Evolutionary conservation across 495 filamentous ascomycete genomes (phyloP).

Genomic region (Neurospora sp.): DNA sequence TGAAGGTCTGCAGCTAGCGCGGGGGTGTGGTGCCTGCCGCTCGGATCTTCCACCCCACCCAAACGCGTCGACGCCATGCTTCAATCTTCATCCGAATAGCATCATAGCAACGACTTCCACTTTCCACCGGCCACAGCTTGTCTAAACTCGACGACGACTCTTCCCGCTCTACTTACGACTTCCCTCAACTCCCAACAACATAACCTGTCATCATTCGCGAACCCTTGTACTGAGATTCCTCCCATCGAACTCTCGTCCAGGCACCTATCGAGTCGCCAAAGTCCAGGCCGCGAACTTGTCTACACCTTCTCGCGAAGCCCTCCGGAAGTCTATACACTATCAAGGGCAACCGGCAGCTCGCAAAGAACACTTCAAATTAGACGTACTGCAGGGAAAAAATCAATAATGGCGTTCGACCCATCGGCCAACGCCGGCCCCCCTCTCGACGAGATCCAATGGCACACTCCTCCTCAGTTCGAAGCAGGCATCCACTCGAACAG

Average conservation of each 20-base stretch:
- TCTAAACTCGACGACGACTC: background rate
- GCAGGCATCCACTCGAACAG: slow-evolving; percentile 49
- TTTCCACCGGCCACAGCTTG: background rate
- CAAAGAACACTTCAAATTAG: too few species aligned
- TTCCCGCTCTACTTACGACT: background rate
- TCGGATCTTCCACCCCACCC: background rate
- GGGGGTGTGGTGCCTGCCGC: background rate
- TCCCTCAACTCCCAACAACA: background rate
- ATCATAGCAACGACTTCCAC: background rate
- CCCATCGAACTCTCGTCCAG: background rate
- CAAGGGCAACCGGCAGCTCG: too few species aligned
- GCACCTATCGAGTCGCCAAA: background rate
- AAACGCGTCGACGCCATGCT: background rate
- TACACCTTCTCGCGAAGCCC: background rate
- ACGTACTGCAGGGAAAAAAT: background rate
- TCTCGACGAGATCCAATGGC: slow-evolving; percentile 74
- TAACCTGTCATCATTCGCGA: background rate
- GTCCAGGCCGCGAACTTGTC: background rate
- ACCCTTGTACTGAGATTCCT: background rate
- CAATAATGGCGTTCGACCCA: slow-evolving; percentile 4
- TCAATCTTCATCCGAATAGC: background rate
- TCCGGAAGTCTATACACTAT: background rate
- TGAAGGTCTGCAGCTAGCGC: background rate
- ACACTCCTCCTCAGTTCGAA: slow-evolving; percentile 47
- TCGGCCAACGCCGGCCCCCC: slow-evolving; percentile 39